A percentile compares a stretch with the other conserved stretches of the same genome.
phyloP scores from a whole-genome alignment of 768 basidiomycete genomes.

The Lenzites betulinus region DNA sequence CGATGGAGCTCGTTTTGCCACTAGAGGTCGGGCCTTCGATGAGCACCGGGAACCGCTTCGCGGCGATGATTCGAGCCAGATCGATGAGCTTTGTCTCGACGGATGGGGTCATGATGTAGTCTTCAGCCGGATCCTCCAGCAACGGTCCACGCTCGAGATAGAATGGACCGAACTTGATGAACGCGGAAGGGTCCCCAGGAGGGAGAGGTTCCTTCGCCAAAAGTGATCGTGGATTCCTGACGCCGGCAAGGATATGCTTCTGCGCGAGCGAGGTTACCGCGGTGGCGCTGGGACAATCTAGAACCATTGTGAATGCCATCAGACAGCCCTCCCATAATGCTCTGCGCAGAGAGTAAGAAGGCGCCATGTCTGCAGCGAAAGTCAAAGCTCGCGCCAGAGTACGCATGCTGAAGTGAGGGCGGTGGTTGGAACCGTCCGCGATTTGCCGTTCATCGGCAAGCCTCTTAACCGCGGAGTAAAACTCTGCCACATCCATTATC shows the following conservation, averaged over 20 bases:
- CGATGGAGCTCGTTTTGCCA: conserved; percentile 96
- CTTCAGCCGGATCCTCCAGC: conserved; percentile 61
- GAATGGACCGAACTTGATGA: conserved; percentile 88
- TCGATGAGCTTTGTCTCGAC: conserved; percentile 94
- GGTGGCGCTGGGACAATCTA: conserved; percentile 72
- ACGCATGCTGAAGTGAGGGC: conserved; percentile 97
- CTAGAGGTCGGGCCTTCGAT: conserved; percentile 98
- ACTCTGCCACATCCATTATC: conserved; percentile 90
- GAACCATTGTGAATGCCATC: conserved; percentile 97
- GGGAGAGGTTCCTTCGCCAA: conserved; percentile 67
- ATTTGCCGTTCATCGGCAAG: conserved; percentile 74
- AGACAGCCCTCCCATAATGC: conserved; percentile 95
- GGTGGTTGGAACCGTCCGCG: conserved; percentile 90
- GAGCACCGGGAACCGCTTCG: conserved; percentile 88
- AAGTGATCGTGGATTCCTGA: conserved; percentile 78
- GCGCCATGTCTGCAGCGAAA: conserved; percentile 83
- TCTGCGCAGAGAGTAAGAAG: conserved; percentile 76
- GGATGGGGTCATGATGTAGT: conserved; percentile 94
- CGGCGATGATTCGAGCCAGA: conserved; percentile 88
- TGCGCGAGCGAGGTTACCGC: conserved; percentile 70
- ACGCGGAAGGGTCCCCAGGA: conserved; percentile 53
- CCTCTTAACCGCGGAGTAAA: conserved; percentile 80
- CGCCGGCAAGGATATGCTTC: conserved; percentile 74
- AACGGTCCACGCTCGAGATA: conserved; percentile 81
- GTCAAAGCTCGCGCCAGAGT: conserved; percentile 89